phyloP scores from a whole-genome alignment of 495 filamentous ascomycete genomes.

The Neurospora sp. region DNA sequence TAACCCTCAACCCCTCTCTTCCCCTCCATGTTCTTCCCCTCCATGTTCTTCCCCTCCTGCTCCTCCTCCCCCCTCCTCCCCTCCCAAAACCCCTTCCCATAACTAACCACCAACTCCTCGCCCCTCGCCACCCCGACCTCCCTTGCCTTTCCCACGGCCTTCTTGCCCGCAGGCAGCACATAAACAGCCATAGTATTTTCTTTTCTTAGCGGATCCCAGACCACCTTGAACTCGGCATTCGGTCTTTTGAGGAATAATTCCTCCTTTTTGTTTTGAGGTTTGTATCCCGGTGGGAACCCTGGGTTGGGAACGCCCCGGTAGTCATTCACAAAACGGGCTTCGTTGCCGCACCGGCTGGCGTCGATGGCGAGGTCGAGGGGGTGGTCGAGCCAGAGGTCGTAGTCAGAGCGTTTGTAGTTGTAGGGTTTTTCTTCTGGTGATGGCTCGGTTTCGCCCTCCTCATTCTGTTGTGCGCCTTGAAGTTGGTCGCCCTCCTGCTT shows the following conservation, averaged over 20 bases:
- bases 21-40: not conserved
- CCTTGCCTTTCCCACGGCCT: constrained; percentile 31
- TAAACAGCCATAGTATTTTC: constrained; percentile 51
- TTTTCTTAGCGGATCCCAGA: constrained; percentile 34
- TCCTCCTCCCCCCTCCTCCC: constrained; percentile 20
- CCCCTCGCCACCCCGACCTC: constrained; percentile 19
- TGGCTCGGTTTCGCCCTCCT: no score
- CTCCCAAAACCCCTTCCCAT: constrained; percentile 59
- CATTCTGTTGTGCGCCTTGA: no score
- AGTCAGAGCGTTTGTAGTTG: constrained; percentile 44
- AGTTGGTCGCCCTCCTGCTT: no score
- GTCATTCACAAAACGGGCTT: constrained; percentile 66
- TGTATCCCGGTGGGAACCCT: not conserved
- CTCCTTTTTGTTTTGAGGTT: not conserved
- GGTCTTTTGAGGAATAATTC: constrained; percentile 18
- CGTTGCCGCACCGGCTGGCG: constrained; percentile 51
- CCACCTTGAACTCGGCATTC: constrained; percentile 53
- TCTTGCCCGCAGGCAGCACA: constrained; percentile 49
- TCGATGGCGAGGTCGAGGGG: constrained; percentile 48
- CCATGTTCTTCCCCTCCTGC: not conserved
- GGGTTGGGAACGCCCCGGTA: constrained; percentile 48
- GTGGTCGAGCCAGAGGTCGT: constrained; percentile 56
- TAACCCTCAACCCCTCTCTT: not conserved
- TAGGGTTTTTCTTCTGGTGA: constrained; percentile 18
- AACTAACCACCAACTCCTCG: constrained; percentile 47